Base-by-base conservation (phyloP, 805 yeast species). In the Metschnikowia lochheadii region DNA sequence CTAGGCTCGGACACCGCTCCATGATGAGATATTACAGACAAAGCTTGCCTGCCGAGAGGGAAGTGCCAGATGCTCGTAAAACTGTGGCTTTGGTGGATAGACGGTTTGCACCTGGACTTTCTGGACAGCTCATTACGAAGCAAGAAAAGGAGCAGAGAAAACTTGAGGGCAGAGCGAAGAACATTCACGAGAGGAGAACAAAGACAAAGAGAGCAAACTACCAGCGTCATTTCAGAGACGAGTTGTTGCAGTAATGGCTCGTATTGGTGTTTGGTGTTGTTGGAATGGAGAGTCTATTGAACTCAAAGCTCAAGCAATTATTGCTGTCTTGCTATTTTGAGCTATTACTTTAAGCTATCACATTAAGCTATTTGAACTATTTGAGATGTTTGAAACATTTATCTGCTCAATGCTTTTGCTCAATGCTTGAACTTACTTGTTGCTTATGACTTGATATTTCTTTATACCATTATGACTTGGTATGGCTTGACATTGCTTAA, bases 61-160 rank as follows among this genome's bases (percentile, higher is more conserved):
- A 61, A n/a, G 72, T 80, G 31, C 67, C 76, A 13, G 92, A 87
- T 38, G 84, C 90, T 26, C 83, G 80, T 60, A 81, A 83, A 40
- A 85, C 96, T 0, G 84, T 90, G 36, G 79, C 88, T 23, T 82
- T 89, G 4, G 89, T 85, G 5, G 96, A 91, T 59, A 76, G 85
- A 50, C 75, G 77, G 36, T 64, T 60, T 48, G 70, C 76, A 1
- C 70, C 76, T 0, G 77, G 78, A 2, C 54, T 72, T 26, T 62
- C 67, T 1, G 44, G 49, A 2, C 49, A 49, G 26, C 63, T 69
- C 44, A 57, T 72, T 14, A 55, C 66, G 6, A 69, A 60, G 46
- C 75, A 70, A 52, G 73, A 71, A 55, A 67, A 63, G 49, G 65
- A 63, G 46, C 60, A 63, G 20, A 44, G 43, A 45, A 55, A 53